Evolutionary conservation across 2,329 filamentous ascomycete species (phyloP).

Genomic region (Aspergillus alliaceus): DNA sequence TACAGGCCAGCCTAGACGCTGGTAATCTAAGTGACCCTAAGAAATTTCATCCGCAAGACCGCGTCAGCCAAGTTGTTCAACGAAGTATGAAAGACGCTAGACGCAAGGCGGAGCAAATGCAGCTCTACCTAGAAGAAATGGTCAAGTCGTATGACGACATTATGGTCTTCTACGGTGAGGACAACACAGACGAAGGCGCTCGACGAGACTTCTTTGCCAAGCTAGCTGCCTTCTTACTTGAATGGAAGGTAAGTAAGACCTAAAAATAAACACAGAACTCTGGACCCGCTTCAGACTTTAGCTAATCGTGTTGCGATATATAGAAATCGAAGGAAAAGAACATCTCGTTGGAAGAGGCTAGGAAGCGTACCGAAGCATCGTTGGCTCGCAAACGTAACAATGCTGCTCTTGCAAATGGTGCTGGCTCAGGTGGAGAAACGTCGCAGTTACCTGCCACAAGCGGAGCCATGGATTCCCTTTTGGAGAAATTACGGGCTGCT

Average conservation of each 20-base stretch:
- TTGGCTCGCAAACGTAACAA: slow-evolving; percentile 78
- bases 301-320: slow-evolving; percentile 10
- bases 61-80: slow-evolving; percentile 87
- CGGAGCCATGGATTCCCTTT: slow-evolving; percentile 91
- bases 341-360: slow-evolving; percentile 73
- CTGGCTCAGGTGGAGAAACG: slow-evolving; percentile 41
- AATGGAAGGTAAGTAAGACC: slow-evolving; percentile 72
- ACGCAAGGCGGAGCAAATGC: slow-evolving; percentile 93
- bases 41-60: slow-evolving; percentile 96
- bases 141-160: slow-evolving; percentile 88
- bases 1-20: slow-evolving; percentile 86
- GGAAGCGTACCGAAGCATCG: slow-evolving; percentile 81
- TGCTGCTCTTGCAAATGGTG: slow-evolving; percentile 66
- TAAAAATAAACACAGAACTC: no score
- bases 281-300: no score
- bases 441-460: slow-evolving; percentile 70
- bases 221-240: slow-evolving; percentile 81
- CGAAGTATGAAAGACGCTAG: slow-evolving; percentile 94
- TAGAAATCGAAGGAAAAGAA: slow-evolving; percentile 93
- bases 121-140: slow-evolving; percentile 92
- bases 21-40: slow-evolving; percentile 95
- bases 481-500: slow-evolving; percentile 92
- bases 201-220: slow-evolving; percentile 94
- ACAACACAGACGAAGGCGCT: slow-evolving; percentile 87
- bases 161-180: slow-evolving; percentile 94